Base-by-base conservation (phyloP, 805 yeast genomes). In the Tetrapisispora pingtungensis region DNA sequence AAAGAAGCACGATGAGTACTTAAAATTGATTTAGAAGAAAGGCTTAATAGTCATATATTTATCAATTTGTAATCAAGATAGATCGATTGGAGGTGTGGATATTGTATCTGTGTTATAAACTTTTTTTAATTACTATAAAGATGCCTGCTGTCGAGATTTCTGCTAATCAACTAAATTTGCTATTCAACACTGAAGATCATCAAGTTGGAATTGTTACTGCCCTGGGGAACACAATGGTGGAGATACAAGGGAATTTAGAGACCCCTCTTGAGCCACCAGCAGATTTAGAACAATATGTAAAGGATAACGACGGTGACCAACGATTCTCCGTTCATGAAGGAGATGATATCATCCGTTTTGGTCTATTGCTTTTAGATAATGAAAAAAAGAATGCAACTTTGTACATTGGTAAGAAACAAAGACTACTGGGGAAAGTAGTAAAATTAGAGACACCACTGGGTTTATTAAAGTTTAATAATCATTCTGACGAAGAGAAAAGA, bases 211-310 rank as follows among this genome's bases (percentile, higher is more conserved):
- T 59, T 7, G 41, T 43, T 10, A 60, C 89, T 0, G 72, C 79
- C 1, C 61, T 66, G 36, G 93, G 90, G 1, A 70, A 78, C 36
- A 70, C 75, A 2, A 53, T 83, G 15, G 48, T 83, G 17, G 93
- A 83, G 57, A 81, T 83, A 17, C 93, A 83, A 56, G 93, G 93
- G 10, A 85, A 79, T 31, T 59, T 83, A 33, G 75, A 77, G 45
- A 56, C 79, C 2, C 66, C 36, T 61, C 32, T 71, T 68, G 45
- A 58, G 57, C 24, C 44, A 19, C 26, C 49, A 47, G 10, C 13
- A 13, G 40, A 37, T 37, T 3, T 37, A 10, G 26, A 28, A 14
- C 26, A 37, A 15, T 37, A 27, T 26, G 17, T 10, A 8, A 61
- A 65, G 3, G 42, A 20, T 48, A 55, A 42, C 45, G 42, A 33